Evolutionary conservation across 2,329 filamentous ascomycete species (phyloP).

Genomic region (Blumeria hordei): DNA sequence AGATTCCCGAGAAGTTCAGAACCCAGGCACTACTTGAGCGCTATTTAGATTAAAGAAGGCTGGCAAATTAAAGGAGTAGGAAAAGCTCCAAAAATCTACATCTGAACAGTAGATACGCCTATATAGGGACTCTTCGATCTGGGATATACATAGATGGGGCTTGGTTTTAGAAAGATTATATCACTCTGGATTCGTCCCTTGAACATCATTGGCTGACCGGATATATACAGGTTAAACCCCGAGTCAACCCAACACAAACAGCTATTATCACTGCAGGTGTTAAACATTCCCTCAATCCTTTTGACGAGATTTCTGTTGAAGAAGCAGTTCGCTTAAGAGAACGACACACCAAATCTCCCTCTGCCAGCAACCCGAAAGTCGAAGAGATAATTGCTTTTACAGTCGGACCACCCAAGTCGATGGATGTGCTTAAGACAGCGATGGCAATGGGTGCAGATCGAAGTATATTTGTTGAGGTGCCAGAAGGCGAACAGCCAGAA

Average conservation of each 20-base stretch:
- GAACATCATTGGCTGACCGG: background rate
- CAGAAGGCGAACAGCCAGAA: constrained; percentile 56
- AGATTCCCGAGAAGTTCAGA: too few species aligned
- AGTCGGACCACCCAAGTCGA: constrained; percentile 67
- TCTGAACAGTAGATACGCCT: background rate
- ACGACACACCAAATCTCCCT: constrained; percentile 28
- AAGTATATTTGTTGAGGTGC: constrained; percentile 62
- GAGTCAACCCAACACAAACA: constrained; percentile 49
- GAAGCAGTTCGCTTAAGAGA: constrained; percentile 89
- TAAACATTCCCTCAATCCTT: constrained; percentile 97
- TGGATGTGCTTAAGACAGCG: constrained; percentile 76
- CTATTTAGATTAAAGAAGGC: too few species aligned
- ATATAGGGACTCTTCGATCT: too few species aligned
- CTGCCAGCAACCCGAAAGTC: constrained; percentile 22
- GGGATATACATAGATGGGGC: too few species aligned
- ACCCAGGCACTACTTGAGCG: too few species aligned
- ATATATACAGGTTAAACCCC: constrained; percentile 33
- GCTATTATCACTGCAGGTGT: constrained; percentile 80
- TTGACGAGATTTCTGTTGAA: constrained; percentile 94
- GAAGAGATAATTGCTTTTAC: constrained; percentile 80
- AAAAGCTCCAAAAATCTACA: background rate
- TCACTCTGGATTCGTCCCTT: background rate
- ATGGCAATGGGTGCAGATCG: constrained; percentile 98
- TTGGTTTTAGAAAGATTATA: too few species aligned
- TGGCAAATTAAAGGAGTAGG: background rate